Evolutionary conservation across 2,329 filamentous ascomycete species (phyloP).

Genomic region (Diplocarpon rosae): DNA sequence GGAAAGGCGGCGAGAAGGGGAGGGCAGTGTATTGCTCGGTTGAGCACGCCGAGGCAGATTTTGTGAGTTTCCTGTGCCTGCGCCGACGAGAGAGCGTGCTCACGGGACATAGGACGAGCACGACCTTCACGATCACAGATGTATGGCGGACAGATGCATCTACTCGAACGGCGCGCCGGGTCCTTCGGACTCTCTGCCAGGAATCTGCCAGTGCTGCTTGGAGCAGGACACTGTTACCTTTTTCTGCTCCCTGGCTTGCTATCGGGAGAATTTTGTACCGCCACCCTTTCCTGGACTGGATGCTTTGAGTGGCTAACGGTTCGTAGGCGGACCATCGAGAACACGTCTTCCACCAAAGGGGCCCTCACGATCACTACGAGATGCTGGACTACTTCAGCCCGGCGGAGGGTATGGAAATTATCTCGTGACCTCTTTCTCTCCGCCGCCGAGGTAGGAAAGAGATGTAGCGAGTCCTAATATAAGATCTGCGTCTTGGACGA

Average conservation of each 20-base stretch:
- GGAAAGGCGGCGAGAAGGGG: constrained; percentile 11
- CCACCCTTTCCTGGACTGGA: neutral
- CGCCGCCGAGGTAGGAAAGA: neutral
- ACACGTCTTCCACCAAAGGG: constrained; percentile 1
- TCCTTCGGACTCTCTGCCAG: constrained; percentile 7
- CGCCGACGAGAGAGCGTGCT: neutral
- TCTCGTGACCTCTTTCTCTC: neutral
- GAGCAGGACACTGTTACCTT: constrained; percentile 16
- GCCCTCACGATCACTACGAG: constrained; percentile 4
- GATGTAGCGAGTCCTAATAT: too few relatives aligned
- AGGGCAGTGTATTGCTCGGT: constrained; percentile 19
- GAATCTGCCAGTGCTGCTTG: constrained; percentile 17
- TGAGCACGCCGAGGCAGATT: constrained; percentile 22
- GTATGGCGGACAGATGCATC: constrained; percentile 16
- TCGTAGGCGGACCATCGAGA: constrained; percentile 2
- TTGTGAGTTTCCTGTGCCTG: constrained; percentile 11
- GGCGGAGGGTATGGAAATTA: constrained; percentile 7
- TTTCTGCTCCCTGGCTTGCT: constrained; percentile 21
- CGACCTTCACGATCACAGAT: constrained; percentile 17
- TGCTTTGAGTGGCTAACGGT: neutral
- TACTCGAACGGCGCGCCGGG: constrained; percentile 11
- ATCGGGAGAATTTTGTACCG: constrained; percentile 18
- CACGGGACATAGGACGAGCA: constrained; percentile 13
- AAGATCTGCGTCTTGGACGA: too few relatives aligned
- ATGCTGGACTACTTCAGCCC: constrained; percentile 5